Percentiles rank a stretch among this genome's conserved stretches.
Conservation (phyloP, 306 rosid genomes). For the Aeschynomene evenia region DNA sequence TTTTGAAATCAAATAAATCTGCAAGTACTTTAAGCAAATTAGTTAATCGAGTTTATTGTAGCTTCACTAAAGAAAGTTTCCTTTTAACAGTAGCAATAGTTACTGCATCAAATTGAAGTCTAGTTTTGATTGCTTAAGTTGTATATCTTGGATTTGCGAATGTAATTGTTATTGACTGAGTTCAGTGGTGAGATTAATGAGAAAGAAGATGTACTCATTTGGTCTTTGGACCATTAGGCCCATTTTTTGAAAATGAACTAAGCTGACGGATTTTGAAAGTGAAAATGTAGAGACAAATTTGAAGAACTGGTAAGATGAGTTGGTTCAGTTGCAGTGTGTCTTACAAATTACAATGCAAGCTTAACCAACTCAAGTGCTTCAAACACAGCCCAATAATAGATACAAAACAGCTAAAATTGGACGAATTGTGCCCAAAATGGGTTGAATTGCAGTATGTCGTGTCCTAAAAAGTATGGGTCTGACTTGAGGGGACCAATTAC, state of each 20-base stretch:
- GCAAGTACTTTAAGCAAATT: neutral
- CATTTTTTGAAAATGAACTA: neutral
- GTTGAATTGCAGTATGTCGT: neutral
- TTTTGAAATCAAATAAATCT: neutral
- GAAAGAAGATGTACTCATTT: neutral
- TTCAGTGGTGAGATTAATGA: neutral
- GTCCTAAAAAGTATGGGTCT: neutral
- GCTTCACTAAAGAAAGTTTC: neutral
- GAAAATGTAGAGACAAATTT: neutral
- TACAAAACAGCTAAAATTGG: neutral
- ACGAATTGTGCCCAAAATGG: neutral
- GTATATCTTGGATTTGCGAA: neutral
- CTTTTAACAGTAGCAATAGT: neutral
- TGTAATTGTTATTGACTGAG: neutral
- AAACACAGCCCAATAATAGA: neutral
- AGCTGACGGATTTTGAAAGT: neutral
- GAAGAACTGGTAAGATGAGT: neutral
- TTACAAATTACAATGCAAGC: neutral
- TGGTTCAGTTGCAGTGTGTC: neutral
- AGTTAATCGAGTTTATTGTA: neutral
- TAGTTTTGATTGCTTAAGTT: neutral
- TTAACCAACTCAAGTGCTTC: neutral
- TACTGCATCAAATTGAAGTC: neutral
- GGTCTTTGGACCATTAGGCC: neutral
- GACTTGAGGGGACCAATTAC: slow-evolving; percentile 5